Conservation (phyloP, 768 basidiomycete genomes). For the Trametes punicea region DNA sequence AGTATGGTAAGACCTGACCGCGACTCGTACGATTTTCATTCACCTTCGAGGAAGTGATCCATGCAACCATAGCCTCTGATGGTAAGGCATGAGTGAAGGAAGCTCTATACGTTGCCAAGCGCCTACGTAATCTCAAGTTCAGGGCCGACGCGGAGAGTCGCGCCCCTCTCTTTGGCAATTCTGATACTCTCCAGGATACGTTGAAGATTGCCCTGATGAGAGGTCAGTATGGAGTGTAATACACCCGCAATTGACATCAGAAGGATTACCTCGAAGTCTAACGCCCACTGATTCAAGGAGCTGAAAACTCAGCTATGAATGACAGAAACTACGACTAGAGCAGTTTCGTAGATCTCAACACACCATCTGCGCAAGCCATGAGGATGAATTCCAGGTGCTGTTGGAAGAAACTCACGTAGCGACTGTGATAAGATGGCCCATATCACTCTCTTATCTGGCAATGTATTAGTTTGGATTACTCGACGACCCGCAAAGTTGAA, state of each 20-base stretch:
- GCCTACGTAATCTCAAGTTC: slow-evolving; percentile 92
- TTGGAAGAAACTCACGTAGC: slow-evolving; percentile 62
- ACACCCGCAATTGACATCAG: not conserved
- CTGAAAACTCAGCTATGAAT: slow-evolving; percentile 34
- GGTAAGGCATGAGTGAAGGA: not conserved
- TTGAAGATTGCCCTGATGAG: slow-evolving; percentile 80
- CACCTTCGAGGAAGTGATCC: slow-evolving; percentile 97
- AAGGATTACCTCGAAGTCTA: slow-evolving; percentile 78
- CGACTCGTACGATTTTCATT: not conserved
- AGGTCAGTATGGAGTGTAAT: not conserved
- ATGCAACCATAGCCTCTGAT: slow-evolving; percentile 95
- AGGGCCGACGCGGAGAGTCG: slow-evolving; percentile 90
- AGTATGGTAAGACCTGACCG: not conserved
- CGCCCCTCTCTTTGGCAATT: slow-evolving; percentile 85
- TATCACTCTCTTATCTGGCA: too few species aligned
- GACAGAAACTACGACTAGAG: not conserved
- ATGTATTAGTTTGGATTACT: not conserved
- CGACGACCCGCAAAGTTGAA: not conserved
- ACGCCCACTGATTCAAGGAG: slow-evolving; percentile 95
- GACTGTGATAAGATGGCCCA: slow-evolving; percentile 86
- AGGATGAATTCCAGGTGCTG: not conserved
- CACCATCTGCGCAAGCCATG: slow-evolving; percentile 20
- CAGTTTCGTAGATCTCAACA: not conserved
- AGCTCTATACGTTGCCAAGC: slow-evolving; percentile 9
- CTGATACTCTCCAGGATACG: slow-evolving; percentile 85